Percentiles rank a stretch among this genome's conserved stretches.
Conservation (phyloP, 2,329 filamentous ascomycete genomes). For the Phialophora macrospora region DNA sequence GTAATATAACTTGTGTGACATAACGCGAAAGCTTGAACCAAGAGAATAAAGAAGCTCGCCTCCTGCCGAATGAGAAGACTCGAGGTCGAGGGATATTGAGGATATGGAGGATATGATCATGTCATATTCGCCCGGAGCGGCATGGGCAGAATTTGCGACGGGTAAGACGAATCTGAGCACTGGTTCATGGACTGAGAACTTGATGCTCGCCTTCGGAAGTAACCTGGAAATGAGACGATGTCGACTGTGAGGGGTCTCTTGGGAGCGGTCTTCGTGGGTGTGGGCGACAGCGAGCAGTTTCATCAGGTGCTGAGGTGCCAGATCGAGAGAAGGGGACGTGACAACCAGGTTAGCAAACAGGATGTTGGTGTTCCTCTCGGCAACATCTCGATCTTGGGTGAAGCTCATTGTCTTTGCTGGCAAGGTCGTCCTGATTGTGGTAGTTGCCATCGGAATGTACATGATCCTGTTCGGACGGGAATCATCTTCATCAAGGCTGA, state of each 20-base stretch:
- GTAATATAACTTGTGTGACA: constrained; percentile 90
- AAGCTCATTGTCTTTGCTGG: constrained; percentile 92
- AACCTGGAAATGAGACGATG: constrained; percentile 83
- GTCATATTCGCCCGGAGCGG: constrained; percentile 81
- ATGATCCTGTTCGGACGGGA: constrained; percentile 83
- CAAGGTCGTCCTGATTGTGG: constrained; percentile 88
- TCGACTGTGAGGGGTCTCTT: constrained; percentile 52
- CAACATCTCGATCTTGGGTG: constrained; percentile 68
- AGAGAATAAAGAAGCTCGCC: constrained; percentile 87
- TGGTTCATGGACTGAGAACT: constrained; percentile 94
- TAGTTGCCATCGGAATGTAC: constrained; percentile 97
- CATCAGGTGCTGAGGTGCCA: constrained; percentile 89
- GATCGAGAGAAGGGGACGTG: constrained; percentile 90
- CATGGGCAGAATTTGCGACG: constrained; percentile 62
- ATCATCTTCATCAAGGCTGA: constrained; percentile 88
- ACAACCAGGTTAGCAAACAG: constrained; percentile 95
- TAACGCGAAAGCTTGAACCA: constrained; percentile 77
- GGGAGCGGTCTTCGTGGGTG: constrained; percentile 50
- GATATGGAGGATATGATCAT: constrained; percentile 94
- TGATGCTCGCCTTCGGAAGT: constrained; percentile 90
- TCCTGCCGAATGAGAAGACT: constrained; percentile 89
- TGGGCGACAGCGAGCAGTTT: constrained; percentile 78
- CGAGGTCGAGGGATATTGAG: constrained; percentile 87
- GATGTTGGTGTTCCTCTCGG: constrained; percentile 93
- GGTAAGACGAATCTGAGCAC: constrained; percentile 88